These are phyloP conservation scores for Aaosphaeria arxii DNA, from an alignment of 2,329 filamentous ascomycete genomes.

Conservation along the genomic window DNA sequence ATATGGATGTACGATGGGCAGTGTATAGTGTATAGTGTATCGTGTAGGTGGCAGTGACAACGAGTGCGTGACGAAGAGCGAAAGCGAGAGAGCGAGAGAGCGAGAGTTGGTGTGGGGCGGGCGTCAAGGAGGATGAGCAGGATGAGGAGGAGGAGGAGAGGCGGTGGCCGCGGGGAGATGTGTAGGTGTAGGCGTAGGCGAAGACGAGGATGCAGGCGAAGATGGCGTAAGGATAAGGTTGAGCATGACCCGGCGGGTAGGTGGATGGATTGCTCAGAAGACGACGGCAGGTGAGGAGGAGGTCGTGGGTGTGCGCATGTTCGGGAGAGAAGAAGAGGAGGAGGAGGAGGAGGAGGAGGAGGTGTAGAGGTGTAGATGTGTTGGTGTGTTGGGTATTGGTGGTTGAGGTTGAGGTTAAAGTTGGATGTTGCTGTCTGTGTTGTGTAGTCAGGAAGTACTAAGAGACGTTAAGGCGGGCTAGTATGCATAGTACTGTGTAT, in stretches of 20 bases:
- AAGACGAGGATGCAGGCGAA: slow-evolving; percentile 6
- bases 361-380: too few species aligned
- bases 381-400: too few species aligned
- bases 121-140: not conserved
- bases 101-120: not conserved
- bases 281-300: too few species aligned
- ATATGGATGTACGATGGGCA: too few species aligned
- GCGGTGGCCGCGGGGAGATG: not conserved
- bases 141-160: not conserved
- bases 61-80: not conserved
- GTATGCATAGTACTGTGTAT: too few species aligned
- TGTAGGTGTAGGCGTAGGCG: slow-evolving; percentile 8
- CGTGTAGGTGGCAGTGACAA: not conserved
- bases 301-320: too few species aligned
- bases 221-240: slow-evolving; percentile 1
- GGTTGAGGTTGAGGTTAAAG: too few species aligned
- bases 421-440: too few species aligned
- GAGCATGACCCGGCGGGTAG: slow-evolving; percentile 4
- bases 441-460: too few species aligned
- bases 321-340: too few species aligned
- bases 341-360: too few species aligned
- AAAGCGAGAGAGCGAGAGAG: not conserved
- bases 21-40: not conserved
- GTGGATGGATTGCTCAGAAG: not conserved
- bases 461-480: too few species aligned